Evolutionary conservation across 306 rosid genomes (phyloP).

Genomic region (Crataegus laevigata): DNA sequence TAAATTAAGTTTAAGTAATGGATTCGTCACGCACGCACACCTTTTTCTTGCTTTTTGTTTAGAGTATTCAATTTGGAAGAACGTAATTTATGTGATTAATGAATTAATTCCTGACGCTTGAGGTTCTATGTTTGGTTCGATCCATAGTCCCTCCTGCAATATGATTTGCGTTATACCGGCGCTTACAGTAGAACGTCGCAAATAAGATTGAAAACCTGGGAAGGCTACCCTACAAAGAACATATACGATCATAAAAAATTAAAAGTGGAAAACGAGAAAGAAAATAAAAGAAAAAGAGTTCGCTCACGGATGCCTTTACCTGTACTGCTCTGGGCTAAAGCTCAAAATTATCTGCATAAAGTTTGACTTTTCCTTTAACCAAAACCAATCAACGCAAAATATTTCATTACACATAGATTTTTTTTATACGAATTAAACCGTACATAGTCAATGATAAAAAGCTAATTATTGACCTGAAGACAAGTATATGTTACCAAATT

Average conservation of each 20-base stretch:
- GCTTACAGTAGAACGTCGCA: background rate
- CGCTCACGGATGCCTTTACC: background rate
- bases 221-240: background rate
- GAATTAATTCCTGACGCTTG: fast-evolving
- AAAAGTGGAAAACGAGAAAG: background rate
- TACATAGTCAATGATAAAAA: background rate
- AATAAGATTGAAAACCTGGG: background rate
- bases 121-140: too few species aligned
- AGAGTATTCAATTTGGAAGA: background rate
- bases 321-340: background rate
- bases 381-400: background rate
- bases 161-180: background rate
- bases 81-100: too few species aligned
- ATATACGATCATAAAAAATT: background rate
- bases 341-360: background rate
- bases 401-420: background rate
- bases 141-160: background rate
- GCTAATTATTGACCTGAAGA: background rate
- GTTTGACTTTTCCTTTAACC: conserved; percentile 1
- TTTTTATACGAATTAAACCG: background rate
- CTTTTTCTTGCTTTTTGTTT: background rate
- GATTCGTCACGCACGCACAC: background rate
- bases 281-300: background rate
- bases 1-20: too few species aligned
- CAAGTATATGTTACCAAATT: background rate